Base-by-base conservation (phyloP, 306 rosid genomes). In the Calophaca sinica region DNA sequence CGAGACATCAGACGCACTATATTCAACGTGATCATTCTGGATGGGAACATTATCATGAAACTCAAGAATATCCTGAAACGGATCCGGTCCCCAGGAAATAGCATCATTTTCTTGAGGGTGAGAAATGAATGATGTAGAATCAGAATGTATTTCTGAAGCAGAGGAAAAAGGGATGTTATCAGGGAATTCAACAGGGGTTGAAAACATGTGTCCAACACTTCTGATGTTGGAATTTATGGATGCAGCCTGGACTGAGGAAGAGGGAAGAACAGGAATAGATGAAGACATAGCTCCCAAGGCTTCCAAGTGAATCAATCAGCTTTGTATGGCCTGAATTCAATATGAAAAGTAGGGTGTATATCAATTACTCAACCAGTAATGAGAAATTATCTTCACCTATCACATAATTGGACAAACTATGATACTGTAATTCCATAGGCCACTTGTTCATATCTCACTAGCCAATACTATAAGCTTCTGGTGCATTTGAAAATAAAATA, bases 41-140 rank as follows among this genome's bases (percentile, higher is more conserved):
- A 68, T 77, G 42, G 94, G 58, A 71, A 51, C 82, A 81, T 75
- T 77, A 66, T 60, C 90, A 44, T 89, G 55, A 66, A 84, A 87
- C 51, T 79, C 79, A 73, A 89, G 75, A 42, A 88, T 73, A 64
- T 82, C 92, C 62, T 86, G 86, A 81, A 87, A 65, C 11, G 88
- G 64, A 83, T 89, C 91, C 0, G 92, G 59, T 64, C 86, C 81
- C 94, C 97, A 91, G 58, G 93, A 60, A 32, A 85, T 67, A 41
- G 79, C 87, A 35, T 48, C 75, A 45, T 51, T 79, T 74, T 79
- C 94, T 54, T 53, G 88, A 57, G 83, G 73, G 48, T 74, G 80
- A 81, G 80, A 62, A 62, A 81, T 58, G 76, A 79, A 75, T 32
- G 80, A 0, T 15, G 85, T 62, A 53, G 91, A 74, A 35, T 84